phyloP scores from a whole-genome alignment of 169 alveolate genomes.

The Toxoplasma gondii region DNA sequence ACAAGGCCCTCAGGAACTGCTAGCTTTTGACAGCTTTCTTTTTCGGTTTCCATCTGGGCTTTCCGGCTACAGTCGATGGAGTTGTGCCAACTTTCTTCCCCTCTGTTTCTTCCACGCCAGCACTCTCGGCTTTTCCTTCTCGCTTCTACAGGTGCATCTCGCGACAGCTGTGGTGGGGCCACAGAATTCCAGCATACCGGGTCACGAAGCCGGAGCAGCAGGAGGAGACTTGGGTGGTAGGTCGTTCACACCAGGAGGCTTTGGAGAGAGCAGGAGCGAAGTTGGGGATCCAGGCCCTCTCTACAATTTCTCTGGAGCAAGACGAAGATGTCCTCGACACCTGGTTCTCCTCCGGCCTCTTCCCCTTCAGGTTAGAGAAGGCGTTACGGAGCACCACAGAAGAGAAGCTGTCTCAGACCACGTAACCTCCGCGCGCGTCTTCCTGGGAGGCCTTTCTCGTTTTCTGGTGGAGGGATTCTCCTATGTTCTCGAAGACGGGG shows the following conservation, averaged over 20 bases:
- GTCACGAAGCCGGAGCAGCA: conserved; percentile 75
- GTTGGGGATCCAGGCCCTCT: conserved; percentile 75
- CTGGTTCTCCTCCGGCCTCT: conserved; percentile 99
- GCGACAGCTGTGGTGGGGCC: conserved; percentile 99
- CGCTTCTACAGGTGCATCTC: conserved; percentile 89
- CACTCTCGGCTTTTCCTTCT: too few relatives aligned
- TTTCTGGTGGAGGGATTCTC: too few relatives aligned
- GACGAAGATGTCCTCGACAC: conserved; percentile 99
- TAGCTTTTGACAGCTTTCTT: too few relatives aligned
- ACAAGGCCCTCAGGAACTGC: too few relatives aligned
- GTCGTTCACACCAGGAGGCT: conserved; percentile 88
- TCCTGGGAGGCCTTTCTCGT: too few relatives aligned
- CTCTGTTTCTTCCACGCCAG: too few relatives aligned
- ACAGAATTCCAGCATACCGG: conserved; percentile 98
- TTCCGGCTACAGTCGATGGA: too few relatives aligned
- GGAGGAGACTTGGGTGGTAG: conserved; percentile 91
- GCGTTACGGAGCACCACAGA: conserved; percentile 96
- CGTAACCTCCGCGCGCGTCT: too few relatives aligned
- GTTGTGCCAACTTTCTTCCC: too few relatives aligned
- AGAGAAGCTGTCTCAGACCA: conserved; percentile 77
- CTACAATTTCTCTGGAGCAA: conserved; percentile 83
- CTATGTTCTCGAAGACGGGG: too few relatives aligned
- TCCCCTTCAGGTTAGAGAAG: conserved; percentile 93
- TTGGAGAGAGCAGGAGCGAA: conserved; percentile 86
- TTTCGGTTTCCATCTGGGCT: too few relatives aligned